Evolutionary conservation across 2,329 filamentous ascomycete genomes (phyloP), one percentile per base, ranked within the genome.

Genomic region (Diaporthe velutina): DNA sequence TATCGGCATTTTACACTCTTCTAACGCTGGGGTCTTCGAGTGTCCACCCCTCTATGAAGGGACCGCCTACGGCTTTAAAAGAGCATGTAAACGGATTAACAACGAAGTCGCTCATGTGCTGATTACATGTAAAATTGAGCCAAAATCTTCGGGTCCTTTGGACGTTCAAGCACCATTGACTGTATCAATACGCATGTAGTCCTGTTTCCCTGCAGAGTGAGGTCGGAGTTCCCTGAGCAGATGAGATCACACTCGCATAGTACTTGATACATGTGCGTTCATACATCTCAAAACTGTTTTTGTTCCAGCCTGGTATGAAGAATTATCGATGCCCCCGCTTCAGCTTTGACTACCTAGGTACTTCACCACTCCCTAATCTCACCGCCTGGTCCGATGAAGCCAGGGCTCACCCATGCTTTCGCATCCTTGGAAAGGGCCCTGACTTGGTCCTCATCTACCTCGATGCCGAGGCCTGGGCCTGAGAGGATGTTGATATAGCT

Each of bases 301-400:
- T n/a, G n/a, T n/a, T n/a, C n/a, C n/a, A n/a, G n/a, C n/a, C n/a
- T n/a, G n/a, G n/a, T n/a, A n/a, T n/a, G n/a, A n/a, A n/a, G n/a
- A n/a, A n/a, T n/a, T n/a, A n/a, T n/a, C n/a, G n/a, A n/a, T n/a
- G n/a, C n/a, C n/a, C n/a, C n/a, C n/a, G n/a, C n/a, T n/a, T n/a
- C n/a, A n/a, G n/a, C n/a, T n/a, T n/a, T n/a, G n/a, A n/a, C n/a
- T n/a, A n/a, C n/a, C n/a, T n/a, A n/a, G n/a, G n/a, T 25, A 17
- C 1, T 35, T 80, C 84, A 93, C 91, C 91, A 93, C 80, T 93
- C 92, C 61, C 91, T 83, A 70, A 93, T 86, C 73, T 88, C 86
- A 0, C 91, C 91, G 78, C 92, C 91, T 0, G 89, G 88, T 0
- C 91, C 92, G 79, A 89, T 88, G 77, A 93, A 93, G 19, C 90